Conservation (phyloP, 768 basidiomycete species). For the Russula sp. region DNA sequence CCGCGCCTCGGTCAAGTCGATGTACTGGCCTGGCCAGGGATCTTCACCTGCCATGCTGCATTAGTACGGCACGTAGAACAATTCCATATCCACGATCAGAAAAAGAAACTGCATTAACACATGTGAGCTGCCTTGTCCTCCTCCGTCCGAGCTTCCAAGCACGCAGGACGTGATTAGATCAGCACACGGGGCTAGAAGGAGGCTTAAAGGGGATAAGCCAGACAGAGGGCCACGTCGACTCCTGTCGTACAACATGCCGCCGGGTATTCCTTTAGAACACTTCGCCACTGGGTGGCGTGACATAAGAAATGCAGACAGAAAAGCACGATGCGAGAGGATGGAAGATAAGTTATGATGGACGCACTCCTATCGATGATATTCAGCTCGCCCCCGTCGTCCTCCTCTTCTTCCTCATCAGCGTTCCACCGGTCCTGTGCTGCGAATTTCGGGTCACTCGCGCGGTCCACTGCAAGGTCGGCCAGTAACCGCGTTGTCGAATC, state of each 20-base stretch:
- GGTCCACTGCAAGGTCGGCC: conserved; percentile 75
- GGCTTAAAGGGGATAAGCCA: conserved; percentile 4
- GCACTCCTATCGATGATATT: conserved; percentile 69
- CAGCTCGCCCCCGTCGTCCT: conserved; percentile 38
- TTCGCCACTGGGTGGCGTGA: not conserved
- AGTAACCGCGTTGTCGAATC: conserved; percentile 75
- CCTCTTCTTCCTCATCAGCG: conserved; percentile 51
- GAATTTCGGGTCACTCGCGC: conserved; percentile 52
- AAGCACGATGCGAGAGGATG: not conserved
- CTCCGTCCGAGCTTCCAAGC: not conserved
- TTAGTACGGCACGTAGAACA: conserved; percentile 20
- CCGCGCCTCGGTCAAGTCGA: conserved; percentile 62
- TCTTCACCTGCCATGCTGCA: conserved; percentile 48
- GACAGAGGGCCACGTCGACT: conserved; percentile 2
- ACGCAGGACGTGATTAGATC: conserved; percentile 1
- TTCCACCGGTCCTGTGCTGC: conserved; percentile 60
- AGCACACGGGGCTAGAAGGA: not conserved
- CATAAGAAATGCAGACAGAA: conserved; percentile 7
- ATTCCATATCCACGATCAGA: conserved; percentile 13
- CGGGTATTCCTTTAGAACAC: not conserved
- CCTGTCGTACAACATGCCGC: conserved; percentile 7
- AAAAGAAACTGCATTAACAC: not conserved
- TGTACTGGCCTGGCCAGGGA: conserved; percentile 65
- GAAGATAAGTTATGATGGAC: conserved; percentile 28
- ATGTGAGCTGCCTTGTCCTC: not conserved